Conservation (phyloP, 1,139 yeast genomes). For the Candida sanyaensis region DNA sequence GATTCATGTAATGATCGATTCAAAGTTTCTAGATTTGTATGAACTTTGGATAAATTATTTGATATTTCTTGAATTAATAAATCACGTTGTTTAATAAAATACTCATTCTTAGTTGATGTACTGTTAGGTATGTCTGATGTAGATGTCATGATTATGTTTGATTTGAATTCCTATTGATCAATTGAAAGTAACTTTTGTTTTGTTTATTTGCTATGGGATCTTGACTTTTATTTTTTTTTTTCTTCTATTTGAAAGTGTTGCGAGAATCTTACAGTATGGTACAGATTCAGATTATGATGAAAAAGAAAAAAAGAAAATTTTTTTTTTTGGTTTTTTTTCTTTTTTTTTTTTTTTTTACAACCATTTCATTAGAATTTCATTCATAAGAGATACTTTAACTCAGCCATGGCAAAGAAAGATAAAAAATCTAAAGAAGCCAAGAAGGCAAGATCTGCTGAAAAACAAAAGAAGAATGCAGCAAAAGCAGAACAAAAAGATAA, state of each 20-base stretch:
- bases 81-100: conserved; percentile 47
- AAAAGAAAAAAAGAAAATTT: conserved; percentile 2
- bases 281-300: no score
- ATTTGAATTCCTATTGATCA: no score
- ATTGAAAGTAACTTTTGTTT: background rate
- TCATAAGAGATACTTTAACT: background rate
- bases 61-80: conserved; percentile 46
- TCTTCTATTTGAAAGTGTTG: background rate
- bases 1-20: conserved; percentile 44
- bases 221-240: conserved; percentile 5
- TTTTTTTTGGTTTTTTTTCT: background rate
- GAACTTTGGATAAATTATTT: conserved; percentile 41
- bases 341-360: background rate
- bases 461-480: conserved; percentile 70
- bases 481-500: conserved; percentile 77
- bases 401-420: conserved; percentile 75
- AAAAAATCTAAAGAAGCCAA: conserved; percentile 88
- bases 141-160: conserved; percentile 4
- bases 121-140: background rate
- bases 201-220: conserved; percentile 4
- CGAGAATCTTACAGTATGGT: background rate
- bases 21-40: conserved; percentile 40
- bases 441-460: conserved; percentile 85
- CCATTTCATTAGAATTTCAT: conserved; percentile 1
- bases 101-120: conserved; percentile 6